These are phyloP conservation scores for Geotrichum bryndzae DNA, from an alignment of 1,139 yeast genomes.

Conservation along the genomic window DNA sequence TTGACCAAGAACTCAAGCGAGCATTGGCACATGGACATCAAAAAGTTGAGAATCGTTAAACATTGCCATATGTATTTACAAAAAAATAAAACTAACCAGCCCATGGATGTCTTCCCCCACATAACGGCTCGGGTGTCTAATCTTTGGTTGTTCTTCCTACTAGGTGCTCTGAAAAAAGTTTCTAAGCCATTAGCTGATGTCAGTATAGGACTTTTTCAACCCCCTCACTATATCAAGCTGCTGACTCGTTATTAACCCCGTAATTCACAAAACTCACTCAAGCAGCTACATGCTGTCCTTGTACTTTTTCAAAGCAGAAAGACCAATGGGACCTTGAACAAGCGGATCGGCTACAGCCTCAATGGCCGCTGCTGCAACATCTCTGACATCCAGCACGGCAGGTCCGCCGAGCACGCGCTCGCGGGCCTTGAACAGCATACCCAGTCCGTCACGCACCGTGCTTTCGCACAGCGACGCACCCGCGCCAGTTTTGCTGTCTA, in stretches of 20 bases:
- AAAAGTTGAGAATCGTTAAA: no score
- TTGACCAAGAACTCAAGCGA: no score
- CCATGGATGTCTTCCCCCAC: background rate
- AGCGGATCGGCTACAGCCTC: conserved; percentile 48
- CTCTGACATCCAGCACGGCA: conserved; percentile 65
- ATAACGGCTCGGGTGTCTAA: background rate
- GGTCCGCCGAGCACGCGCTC: conserved; percentile 10
- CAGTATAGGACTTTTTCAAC: background rate
- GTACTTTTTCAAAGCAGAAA: conserved; percentile 40
- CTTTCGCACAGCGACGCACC: background rate
- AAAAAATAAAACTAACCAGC: background rate
- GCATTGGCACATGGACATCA: no score
- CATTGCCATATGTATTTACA: background rate
- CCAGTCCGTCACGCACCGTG: conserved; percentile 22
- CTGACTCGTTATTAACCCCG: background rate
- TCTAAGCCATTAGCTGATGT: background rate
- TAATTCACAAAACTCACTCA: background rate
- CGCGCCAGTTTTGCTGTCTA: conserved; percentile 40
- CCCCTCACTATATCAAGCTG: background rate
- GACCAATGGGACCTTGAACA: conserved; percentile 52
- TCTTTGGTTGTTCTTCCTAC: background rate
- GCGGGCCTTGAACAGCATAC: conserved; percentile 16
- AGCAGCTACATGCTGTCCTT: conserved; percentile 13
- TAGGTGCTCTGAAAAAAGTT: background rate
- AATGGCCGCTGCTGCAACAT: conserved; percentile 56